phyloP scores from a whole-genome alignment of 306 rosid species.

The Cicer cuneatum region DNA sequence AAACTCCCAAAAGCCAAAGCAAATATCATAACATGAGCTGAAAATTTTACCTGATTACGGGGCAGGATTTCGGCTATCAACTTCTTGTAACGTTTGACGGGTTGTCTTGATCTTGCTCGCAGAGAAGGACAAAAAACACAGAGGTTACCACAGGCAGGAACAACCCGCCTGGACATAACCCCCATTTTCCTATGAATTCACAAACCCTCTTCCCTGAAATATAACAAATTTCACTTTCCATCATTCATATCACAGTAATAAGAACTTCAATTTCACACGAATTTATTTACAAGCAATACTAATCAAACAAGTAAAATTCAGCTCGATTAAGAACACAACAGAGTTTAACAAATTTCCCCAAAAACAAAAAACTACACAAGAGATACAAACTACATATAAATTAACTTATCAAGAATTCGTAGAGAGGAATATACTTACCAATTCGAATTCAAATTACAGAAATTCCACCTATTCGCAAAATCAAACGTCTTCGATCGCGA shows the following conservation, averaged over 20 bases:
- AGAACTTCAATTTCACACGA: conserved; percentile 36
- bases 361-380: conserved; percentile 31
- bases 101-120: conserved; percentile 96
- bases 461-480: conserved; percentile 26
- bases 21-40: conserved; percentile 22
- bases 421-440: conserved; percentile 37
- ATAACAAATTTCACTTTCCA: conserved; percentile 36
- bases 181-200: conserved; percentile 69
- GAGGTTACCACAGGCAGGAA: conserved; percentile 98
- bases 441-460: conserved; percentile 30
- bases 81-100: conserved; percentile 97
- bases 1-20: conserved; percentile 13
- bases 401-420: conserved; percentile 21
- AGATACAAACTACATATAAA: conserved; percentile 3
- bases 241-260: conserved; percentile 16
- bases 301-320: conserved; percentile 41
- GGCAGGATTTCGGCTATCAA: conserved; percentile 78
- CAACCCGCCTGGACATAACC: conserved; percentile 99
- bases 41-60: conserved; percentile 73
- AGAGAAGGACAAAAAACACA: conserved; percentile 94
- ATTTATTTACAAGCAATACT: conserved; percentile 23
- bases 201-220: conserved; percentile 52
- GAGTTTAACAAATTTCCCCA: conserved; percentile 28
- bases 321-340: conserved; percentile 34
- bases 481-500: conserved; percentile 53